Evolutionary conservation across 192 early-diverging fungal genomes (phyloP).

Genomic region (Backusella tarrabulga): DNA sequence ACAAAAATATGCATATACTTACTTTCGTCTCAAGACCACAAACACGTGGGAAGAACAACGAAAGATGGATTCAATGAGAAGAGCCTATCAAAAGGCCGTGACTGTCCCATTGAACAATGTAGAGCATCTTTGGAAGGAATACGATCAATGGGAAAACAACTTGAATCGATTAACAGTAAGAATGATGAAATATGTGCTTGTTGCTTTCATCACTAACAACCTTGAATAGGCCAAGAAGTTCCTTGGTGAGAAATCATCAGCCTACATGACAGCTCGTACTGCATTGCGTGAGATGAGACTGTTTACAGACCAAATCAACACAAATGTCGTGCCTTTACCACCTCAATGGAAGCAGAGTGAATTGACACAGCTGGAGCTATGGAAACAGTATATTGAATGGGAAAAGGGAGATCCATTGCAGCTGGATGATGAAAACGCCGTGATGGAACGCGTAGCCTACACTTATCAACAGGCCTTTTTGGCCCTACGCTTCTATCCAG

Average conservation of each 20-base stretch:
- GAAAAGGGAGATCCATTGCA: constrained; percentile 85
- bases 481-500: constrained; percentile 82
- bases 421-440: constrained; percentile 57
- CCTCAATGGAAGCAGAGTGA: constrained; percentile 83
- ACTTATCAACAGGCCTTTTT: constrained; percentile 87
- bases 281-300: constrained; percentile 77
- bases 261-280: constrained; percentile 93
- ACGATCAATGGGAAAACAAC: constrained; percentile 89
- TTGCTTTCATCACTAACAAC: neutral
- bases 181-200: neutral
- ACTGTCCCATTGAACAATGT: constrained; percentile 84
- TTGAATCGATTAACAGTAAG: constrained; percentile 79
- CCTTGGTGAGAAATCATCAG: constrained; percentile 77
- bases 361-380: constrained; percentile 59
- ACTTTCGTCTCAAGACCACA: constrained; percentile 30
- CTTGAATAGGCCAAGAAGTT: constrained; percentile 80
- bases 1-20: neutral
- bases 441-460: constrained; percentile 74
- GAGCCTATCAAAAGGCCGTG: constrained; percentile 84
- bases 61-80: constrained; percentile 82
- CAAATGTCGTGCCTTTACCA: constrained; percentile 66
- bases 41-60: constrained; percentile 88
- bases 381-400: constrained; percentile 92
- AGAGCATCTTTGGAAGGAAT: constrained; percentile 94
- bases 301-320: constrained; percentile 76